phyloP scores from a whole-genome alignment of 1,284 basidiomycete genomes.

The Acaromyces ingoldii region DNA sequence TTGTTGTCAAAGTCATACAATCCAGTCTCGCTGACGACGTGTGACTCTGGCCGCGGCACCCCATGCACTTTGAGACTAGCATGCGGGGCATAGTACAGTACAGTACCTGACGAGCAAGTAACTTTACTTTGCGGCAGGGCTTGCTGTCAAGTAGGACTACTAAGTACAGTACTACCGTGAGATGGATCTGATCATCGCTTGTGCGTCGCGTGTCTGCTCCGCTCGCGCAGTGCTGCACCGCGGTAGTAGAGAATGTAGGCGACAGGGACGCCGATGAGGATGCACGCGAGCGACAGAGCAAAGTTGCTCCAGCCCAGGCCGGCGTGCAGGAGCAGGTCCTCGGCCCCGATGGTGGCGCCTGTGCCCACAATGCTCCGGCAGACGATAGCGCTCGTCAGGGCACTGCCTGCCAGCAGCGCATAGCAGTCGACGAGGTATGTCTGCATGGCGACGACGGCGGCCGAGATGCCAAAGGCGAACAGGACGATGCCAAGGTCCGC shows the following conservation, averaged over 20 bases:
- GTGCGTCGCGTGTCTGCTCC: conserved; percentile 3
- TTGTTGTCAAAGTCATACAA: no score
- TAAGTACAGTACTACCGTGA: no score
- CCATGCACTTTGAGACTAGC: no score
- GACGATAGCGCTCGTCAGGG: conserved; percentile 1
- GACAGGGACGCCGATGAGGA: neutral
- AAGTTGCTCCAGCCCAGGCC: neutral
- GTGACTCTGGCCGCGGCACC: no score
- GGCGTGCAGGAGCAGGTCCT: conserved; percentile 1
- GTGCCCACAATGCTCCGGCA: neutral
- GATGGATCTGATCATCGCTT: no score
- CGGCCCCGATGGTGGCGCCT: conserved; percentile 1
- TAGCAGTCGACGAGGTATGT: conserved; percentile 9
- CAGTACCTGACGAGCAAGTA: no score
- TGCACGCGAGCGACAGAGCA: neutral
- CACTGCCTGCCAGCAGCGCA: conserved; percentile 3
- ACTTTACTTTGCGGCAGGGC: no score
- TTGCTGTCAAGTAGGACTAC: no score
- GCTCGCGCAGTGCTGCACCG: neutral
- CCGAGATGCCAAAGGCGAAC: conserved; percentile 1
- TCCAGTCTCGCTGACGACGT: no score
- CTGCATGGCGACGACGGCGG: neutral
- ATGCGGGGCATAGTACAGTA: no score
- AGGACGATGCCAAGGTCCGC: conserved; percentile 1
- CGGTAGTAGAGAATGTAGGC: neutral